Evolutionary conservation across 192 early-diverging fungal species (phyloP).

Genomic region (Coemansia sp.): DNA sequence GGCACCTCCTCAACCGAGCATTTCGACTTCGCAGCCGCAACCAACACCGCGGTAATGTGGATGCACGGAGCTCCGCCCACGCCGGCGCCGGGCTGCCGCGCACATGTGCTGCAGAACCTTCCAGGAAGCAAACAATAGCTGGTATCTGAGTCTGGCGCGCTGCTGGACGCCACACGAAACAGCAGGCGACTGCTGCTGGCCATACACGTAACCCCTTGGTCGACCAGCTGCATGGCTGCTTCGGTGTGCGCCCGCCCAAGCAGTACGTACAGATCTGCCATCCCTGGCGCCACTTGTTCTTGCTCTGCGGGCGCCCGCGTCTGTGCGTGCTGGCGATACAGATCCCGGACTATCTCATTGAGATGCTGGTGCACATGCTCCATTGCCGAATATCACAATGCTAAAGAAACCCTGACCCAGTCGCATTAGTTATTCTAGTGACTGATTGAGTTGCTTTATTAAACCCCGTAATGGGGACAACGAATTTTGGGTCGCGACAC

Average conservation of each 20-base stretch:
- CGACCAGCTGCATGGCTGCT: conserved; percentile 34
- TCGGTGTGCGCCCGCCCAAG: conserved; percentile 36
- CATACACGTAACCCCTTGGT: conserved; percentile 45
- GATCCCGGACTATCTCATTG: conserved; percentile 29
- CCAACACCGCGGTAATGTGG: conserved; percentile 42
- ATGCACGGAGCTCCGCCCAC: conserved; percentile 28
- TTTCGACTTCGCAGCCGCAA: conserved; percentile 39
- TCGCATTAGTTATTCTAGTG: too few relatives aligned
- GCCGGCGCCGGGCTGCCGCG: conserved; percentile 8
- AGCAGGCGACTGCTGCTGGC: conserved; percentile 30
- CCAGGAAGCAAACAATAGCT: conserved; percentile 53
- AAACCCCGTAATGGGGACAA: too few relatives aligned
- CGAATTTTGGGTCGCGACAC: too few relatives aligned
- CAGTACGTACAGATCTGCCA: conserved; percentile 37
- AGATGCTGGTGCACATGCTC: conserved; percentile 49
- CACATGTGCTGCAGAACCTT: conserved; percentile 37
- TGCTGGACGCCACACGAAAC: conserved; percentile 23
- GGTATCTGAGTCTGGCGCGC: conserved; percentile 10
- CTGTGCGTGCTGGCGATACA: conserved; percentile 11
- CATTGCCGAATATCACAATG: conserved; percentile 13
- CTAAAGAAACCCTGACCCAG: not conserved
- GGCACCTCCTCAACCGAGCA: conserved; percentile 28
- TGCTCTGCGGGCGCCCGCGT: not conserved
- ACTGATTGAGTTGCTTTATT: too few relatives aligned
- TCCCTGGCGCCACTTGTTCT: not conserved